These are phyloP conservation scores for Capronia epimyces DNA, from an alignment of 2,329 filamentous ascomycete genomes.

Conservation along the genomic window DNA sequence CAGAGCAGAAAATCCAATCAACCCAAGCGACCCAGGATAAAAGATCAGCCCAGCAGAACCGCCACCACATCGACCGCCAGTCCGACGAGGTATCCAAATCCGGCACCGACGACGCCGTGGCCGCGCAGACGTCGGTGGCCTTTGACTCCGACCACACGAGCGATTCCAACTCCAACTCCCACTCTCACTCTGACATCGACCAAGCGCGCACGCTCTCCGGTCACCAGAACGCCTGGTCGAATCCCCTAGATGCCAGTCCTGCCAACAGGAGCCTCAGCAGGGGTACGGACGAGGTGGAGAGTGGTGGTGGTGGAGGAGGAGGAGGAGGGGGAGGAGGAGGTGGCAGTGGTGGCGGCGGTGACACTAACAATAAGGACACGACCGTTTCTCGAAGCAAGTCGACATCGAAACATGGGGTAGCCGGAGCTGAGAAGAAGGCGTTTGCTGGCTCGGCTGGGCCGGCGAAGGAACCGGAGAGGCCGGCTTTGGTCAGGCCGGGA, in stretches of 20 bases:
- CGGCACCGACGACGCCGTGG: constrained; percentile 20
- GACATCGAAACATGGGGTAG: background rate
- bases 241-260: constrained; percentile 15
- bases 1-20: background rate
- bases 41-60: constrained; percentile 9
- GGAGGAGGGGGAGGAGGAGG: too few species aligned
- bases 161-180: too few species aligned
- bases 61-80: constrained; percentile 17
- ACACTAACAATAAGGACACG: too few species aligned
- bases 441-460: constrained; percentile 5
- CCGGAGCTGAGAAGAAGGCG: constrained; percentile 5
- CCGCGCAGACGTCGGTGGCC: constrained; percentile 5
- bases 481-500: constrained; percentile 6
- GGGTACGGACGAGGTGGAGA: constrained; percentile 3
- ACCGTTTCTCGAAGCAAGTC: background rate
- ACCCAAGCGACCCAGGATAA: constrained; percentile 6
- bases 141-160: background rate
- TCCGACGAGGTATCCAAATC: constrained; percentile 15
- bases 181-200: too few species aligned
- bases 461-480: constrained; percentile 1
- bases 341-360: too few species aligned
- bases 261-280: constrained; percentile 11
- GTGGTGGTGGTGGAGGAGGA: background rate
- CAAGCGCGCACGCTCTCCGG: background rate
- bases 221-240: constrained; percentile 1